These are phyloP conservation scores for Spergularia bocconei DNA, from an alignment of 148 eudicot species.

Conservation along the genomic window DNA sequence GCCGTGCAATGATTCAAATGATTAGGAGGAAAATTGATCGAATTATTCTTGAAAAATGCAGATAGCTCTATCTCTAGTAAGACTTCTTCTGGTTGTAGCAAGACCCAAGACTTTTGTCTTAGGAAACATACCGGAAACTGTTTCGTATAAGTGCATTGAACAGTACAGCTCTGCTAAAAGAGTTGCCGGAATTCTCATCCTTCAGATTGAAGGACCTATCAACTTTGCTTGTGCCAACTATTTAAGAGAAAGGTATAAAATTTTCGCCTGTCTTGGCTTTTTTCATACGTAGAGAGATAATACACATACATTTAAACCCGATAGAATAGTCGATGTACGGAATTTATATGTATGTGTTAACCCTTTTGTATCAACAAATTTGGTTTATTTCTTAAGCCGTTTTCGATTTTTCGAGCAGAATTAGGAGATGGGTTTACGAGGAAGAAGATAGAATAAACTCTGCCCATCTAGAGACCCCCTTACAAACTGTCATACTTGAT, in stretches of 20 bases:
- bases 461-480: slow-evolving; percentile 19
- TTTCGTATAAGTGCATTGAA: slow-evolving; percentile 42
- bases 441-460: slow-evolving; percentile 53
- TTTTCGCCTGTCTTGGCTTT: background rate
- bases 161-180: slow-evolving; percentile 44
- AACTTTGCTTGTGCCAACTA: slow-evolving; percentile 57
- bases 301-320: too few relatives aligned
- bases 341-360: too few relatives aligned
- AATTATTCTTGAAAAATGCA: slow-evolving; percentile 3
- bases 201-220: slow-evolving; percentile 53
- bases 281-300: too few relatives aligned
- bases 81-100: slow-evolving; percentile 51
- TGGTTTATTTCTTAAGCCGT: background rate
- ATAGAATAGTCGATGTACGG: too few relatives aligned
- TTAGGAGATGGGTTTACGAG: slow-evolving; percentile 51
- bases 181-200: slow-evolving; percentile 51
- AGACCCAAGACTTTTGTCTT: slow-evolving; percentile 55
- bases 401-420: slow-evolving; percentile 21
- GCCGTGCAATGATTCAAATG: too few relatives aligned
- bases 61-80: slow-evolving; percentile 48
- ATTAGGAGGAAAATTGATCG: too few relatives aligned
- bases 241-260: slow-evolving; percentile 54
- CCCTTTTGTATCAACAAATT: background rate
- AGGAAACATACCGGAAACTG: slow-evolving; percentile 54
- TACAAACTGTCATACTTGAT: slow-evolving; percentile 54